Evolutionary conservation across 371 early-diverging fungal species (phyloP), one percentile per base, ranked within the genome.

Genomic region (Mortierella sp.): DNA sequence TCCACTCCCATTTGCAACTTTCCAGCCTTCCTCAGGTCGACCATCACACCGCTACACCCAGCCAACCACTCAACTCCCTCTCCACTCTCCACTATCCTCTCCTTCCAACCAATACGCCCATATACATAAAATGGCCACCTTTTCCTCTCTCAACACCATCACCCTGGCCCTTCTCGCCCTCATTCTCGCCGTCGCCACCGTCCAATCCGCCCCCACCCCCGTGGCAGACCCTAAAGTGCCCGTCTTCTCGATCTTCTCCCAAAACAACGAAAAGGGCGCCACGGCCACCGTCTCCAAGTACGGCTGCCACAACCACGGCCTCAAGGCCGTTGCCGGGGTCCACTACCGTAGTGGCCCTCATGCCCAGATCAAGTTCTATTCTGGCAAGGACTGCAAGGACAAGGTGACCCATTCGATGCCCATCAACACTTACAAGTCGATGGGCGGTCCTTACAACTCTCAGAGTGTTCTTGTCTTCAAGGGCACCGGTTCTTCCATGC

Each of bases 361-460:
- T 49, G 80, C 73, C 18, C 14, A 75, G 27, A 41, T 78, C 44
- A 56, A 71, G 38, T 84, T 84, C 63, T 84, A 70, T 68, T 7
- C 48, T n/a, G 75, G 46, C 70, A 75, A 74, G 73, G 78, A 80
- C 68, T 84, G 84, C 84, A 70, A 51, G n/a, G 84, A 81, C 78
- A 73, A 29, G 27, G 70, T 77, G 16, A 72, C 72, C 16, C 84
- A 84, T 35, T 48, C 54, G 70, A 84, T 84, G 84, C 32, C 74
- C 18, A 78, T 63, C 41, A 68, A 51, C 18, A 84, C 81, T n/a
- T 65, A 75, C 54, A 72, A 75, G 44, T 32, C 24, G 46, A 84
- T 84, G 84, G 84, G 84, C 32, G 84, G 84, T 1, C 84, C 80
- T 4, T 84, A 75, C 84, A 56, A 54, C 35, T 68, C 78, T 16